These are phyloP conservation scores for Boletellus ananiceps DNA, from an alignment of 768 basidiomycete species.

Conservation along the genomic window DNA sequence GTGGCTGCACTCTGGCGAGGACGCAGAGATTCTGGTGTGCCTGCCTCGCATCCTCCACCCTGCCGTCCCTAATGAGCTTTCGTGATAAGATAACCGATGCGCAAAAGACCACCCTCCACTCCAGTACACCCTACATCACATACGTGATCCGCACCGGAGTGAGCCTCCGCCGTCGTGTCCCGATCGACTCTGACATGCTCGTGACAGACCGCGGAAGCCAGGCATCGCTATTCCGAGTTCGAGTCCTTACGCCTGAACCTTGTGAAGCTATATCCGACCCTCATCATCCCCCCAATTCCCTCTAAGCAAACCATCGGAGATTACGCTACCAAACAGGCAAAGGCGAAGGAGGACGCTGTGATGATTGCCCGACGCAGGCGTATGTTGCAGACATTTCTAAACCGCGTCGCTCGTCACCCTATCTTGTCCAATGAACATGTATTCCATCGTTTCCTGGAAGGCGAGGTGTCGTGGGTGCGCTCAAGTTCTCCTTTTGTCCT, in stretches of 20 bases:
- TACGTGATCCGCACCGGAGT: constrained; percentile 92
- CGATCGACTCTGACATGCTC: constrained; percentile 7
- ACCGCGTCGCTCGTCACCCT: constrained; percentile 85
- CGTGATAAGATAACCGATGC: constrained; percentile 83
- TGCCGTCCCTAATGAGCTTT: constrained; percentile 7
- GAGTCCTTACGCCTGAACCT: constrained; percentile 85
- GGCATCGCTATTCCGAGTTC: constrained; percentile 96
- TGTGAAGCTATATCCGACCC: constrained; percentile 85
- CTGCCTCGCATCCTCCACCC: background rate
- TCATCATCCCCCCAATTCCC: constrained; percentile 97
- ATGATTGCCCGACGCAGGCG: constrained; percentile 91
- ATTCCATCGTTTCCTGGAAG: constrained; percentile 93
- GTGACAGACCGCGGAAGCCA: constrained; percentile 69
- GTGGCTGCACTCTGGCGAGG: constrained; percentile 77
- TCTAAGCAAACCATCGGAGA: constrained; percentile 94
- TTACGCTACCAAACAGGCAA: constrained; percentile 94
- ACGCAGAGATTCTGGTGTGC: constrained; percentile 73
- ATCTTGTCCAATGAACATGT: constrained; percentile 94
- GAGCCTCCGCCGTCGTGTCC: constrained; percentile 20
- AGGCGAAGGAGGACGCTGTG: constrained; percentile 92
- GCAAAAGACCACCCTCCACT: constrained; percentile 86
- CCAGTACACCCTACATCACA: constrained; percentile 88
- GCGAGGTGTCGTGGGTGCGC: constrained; percentile 92
- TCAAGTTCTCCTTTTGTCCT: background rate
- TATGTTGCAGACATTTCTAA: constrained; percentile 93